Evolutionary conservation across 371 early-diverging fungal genomes (phyloP), one percentile per base, ranked within the genome.

Genomic region (Mucor sp.): DNA sequence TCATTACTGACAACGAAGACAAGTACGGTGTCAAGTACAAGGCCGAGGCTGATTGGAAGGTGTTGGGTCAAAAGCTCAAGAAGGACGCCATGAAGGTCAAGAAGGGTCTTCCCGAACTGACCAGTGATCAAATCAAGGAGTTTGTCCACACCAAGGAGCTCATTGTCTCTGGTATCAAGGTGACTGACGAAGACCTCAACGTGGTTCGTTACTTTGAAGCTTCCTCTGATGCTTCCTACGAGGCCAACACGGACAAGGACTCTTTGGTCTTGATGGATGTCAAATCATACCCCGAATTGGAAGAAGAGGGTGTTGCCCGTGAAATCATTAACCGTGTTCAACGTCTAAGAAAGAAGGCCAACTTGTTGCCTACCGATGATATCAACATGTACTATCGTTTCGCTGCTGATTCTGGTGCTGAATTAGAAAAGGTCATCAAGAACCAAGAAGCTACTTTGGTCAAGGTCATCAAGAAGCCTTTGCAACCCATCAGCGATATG

Each of bases 291-390:
- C 85, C 90, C 39, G 90, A 89, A 60, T 87, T 99, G 32, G 87
- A 93, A 73, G 90, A 94, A 70, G 98, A 98, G 82, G 98, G 97
- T 66, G 67, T 91, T 61, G 99, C 99, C 23, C 90, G 99, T 71
- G 99, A 99, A 85, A 82, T 99, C 70, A 91, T 98, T 71, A 99
- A 99, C 89, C 93, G 99, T 73, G 93, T 99, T 21, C 99, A 99
- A 86, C 93, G 97, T 72, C 82, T 99, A 69, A 90, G 99, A 76
- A 99, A 99, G 89, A 95, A 96, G 90, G 87, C 83, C 62, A 77
- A 72, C 39, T 84, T 98, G 68, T 86, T 90, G 76, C 92, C 96
- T 4, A 93, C 92, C 19, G 99, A 98, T 77, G 89, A 91, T 55
- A 92, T 97, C 66, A 71, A 80, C 65, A 93, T 93, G 88, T 93